Percentiles rank a stretch among this genome's conserved stretches.
Evolutionary conservation across 148 eudicot genomes (phyloP).

Genomic region (Polygonum maritimum): DNA sequence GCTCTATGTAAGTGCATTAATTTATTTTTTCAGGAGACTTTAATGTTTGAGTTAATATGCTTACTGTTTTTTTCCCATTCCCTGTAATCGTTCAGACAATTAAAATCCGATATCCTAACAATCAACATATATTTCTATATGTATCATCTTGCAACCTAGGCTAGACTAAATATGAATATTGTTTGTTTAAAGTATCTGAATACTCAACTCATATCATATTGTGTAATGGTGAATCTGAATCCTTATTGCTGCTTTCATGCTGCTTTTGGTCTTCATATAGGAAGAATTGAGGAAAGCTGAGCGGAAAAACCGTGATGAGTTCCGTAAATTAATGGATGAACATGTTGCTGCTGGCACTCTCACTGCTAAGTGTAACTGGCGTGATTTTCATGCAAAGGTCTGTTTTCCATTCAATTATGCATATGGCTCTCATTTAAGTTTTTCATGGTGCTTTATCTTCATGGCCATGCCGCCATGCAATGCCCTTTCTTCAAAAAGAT

Average conservation of each 20-base stretch:
- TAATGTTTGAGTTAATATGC: not conserved
- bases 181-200: not conserved
- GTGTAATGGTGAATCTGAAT: not conserved
- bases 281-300: constrained; percentile 84
- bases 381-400: constrained; percentile 83
- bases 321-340: constrained; percentile 86
- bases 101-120: not conserved
- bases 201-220: not conserved
- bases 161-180: not conserved
- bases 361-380: constrained; percentile 61
- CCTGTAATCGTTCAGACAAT: not conserved
- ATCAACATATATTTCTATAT: not conserved
- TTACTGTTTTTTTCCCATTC: not conserved
- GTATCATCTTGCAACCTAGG: not conserved
- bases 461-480: not conserved
- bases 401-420: constrained; percentile 9
- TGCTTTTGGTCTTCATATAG: constrained; percentile 28
- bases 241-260: constrained; percentile 6
- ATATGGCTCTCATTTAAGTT: not conserved
- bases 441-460: not conserved
- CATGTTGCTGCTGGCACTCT: constrained; percentile 72
- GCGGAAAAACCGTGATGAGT: constrained; percentile 92
- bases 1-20: not conserved
- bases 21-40: not conserved
- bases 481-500: constrained; percentile 1